Base-by-base conservation (phyloP, 2,329 filamentous ascomycete genomes). In the Zasmidium citrigriseum region DNA sequence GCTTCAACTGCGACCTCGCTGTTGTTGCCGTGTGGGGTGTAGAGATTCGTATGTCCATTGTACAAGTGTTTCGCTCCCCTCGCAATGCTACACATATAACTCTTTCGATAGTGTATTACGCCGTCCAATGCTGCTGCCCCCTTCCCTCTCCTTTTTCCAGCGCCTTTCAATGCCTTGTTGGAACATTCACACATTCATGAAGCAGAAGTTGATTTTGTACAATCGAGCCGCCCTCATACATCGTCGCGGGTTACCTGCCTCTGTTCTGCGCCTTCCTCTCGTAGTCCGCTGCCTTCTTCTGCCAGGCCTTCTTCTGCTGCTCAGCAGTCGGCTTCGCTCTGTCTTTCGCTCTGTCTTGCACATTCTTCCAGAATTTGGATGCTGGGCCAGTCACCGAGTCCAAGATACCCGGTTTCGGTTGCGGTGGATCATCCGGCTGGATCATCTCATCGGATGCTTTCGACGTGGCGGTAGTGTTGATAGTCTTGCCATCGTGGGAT, bases 201-300 rank as follows among this genome's bases (percentile, higher is more conserved):
- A 41, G 34, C 34, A 41, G 34, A 41, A 9, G 7, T 34, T 7
- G 7, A 41, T 41, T 16, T n/a, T 41, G 34, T 41, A 41, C 34
- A 41, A 7, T 29, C 27, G 14, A 29, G 27, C 27, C 27, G 27
- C 14, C 27, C 14, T 29, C 7, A 7, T 14, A 7, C 14, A 7
- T 29, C 27, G 7, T 29, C 27, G 27, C 27, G 27, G 27, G 14
- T 14, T 29, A 41, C 18, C 55, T 51, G 11, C 52, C 49, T 52
- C 50, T 55, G 38, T 53, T 47, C 57, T 58, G 58, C 45, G 61
- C 65, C 49, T 57, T 61, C 55, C 58, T 54, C 62, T 65, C 67
- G 58, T 70, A 72, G 63, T 68, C 64, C 54, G 64, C 65, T 60
- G 70, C 64, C 54, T 65, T 63, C 23, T 57, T 47, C 59, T 60